Base-by-base conservation (phyloP, 2,329 filamentous ascomycete genomes). In the Hypoxylon sp. region DNA sequence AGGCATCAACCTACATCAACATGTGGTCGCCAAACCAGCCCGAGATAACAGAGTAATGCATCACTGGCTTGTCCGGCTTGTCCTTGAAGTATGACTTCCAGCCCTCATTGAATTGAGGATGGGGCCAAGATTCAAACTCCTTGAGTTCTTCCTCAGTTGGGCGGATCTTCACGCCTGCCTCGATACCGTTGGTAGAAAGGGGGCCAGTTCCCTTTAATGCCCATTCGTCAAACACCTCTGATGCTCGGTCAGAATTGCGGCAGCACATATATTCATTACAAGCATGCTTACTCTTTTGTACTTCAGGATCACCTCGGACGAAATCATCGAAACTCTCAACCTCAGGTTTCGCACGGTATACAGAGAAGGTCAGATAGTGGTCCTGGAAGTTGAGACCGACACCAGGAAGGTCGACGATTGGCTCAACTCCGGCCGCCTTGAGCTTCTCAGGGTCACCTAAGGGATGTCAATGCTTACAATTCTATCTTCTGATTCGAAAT, bases 61-160 rank as follows among this genome's bases (percentile, higher is more conserved):
- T 95, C 48, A 95, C 92, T 0, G 92, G 92, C 85, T 95, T 95
- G 80, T 95, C 92, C 0, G 91, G 91, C 83, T 94, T 94, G 77
- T 95, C 81, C 83, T 93, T 92, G 81, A 95, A 95, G 82, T 95
- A 95, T 60, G 87, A 90, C 74, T 95, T 89, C 91, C 92, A 95
- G 2, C 92, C 91, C 6, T 87, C 86, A 50, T 85, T 86, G 83
- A 95, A 95, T 59, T 93, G 89, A 10, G 89, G 88, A 53, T 89
- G 93, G 0, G 92, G 92, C 91, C 92, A 93, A 6, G 79, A 85
- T 77, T 91, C 89, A 79, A 94, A 91, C 74, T 89, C 83, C 56
- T 86, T 84, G 17, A 93, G 84, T 75, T 95, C 92, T 50, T 91
- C 81, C 66, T 89, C 83, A 0, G 87, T 92, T 0, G 92, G 92